phyloP scores from a whole-genome alignment of 1,284 basidiomycete genomes.

The Fomitiporia mediterranea region DNA sequence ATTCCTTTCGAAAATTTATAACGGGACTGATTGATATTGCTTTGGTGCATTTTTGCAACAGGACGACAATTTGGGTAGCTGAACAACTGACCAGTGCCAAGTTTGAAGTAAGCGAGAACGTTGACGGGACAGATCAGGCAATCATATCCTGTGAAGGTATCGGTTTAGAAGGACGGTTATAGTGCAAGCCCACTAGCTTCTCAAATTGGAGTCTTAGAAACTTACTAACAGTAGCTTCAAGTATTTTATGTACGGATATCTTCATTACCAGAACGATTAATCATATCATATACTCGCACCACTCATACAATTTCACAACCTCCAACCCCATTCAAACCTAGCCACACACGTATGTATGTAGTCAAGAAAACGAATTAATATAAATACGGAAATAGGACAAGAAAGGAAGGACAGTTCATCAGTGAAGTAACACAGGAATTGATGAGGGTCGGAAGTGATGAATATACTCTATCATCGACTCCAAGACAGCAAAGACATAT shows the following conservation, averaged over 20 bases:
- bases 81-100: constrained; percentile 59
- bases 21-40: constrained; percentile 8
- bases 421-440: not conserved
- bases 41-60: constrained; percentile 25
- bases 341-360: not conserved
- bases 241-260: too few species aligned
- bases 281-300: not conserved
- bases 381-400: constrained; percentile 2
- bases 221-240: not conserved
- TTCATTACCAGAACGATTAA: too few species aligned
- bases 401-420: not conserved
- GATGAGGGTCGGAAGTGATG: not conserved
- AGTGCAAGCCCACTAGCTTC: not conserved
- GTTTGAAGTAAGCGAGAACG: constrained; percentile 44
- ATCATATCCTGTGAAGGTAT: constrained; percentile 53
- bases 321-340: constrained; percentile 6
- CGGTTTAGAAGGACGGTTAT: constrained; percentile 24
- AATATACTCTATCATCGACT: constrained; percentile 45
- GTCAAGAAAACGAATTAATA: too few species aligned
- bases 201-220: too few species aligned
- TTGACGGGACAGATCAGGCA: constrained; percentile 31
- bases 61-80: constrained; percentile 69
- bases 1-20: not conserved
- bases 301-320: not conserved
- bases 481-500: constrained; percentile 86